Evolutionary conservation across 371 early-diverging fungal genomes (phyloP).

Genomic region (Mucor racemosus): DNA sequence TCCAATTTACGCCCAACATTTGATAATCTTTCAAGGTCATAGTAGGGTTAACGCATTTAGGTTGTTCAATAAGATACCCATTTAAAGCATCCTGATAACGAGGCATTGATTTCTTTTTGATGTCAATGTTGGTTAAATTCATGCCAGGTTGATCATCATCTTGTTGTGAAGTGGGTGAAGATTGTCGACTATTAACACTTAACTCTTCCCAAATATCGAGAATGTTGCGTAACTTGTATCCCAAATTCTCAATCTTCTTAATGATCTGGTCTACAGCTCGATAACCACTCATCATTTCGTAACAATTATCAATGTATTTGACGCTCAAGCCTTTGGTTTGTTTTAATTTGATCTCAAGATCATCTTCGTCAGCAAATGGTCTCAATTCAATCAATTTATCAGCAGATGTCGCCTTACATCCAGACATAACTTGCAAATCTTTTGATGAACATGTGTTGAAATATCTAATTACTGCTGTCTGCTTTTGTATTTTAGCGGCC

Average conservation of each 20-base stretch:
- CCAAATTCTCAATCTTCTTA: slow-evolving; percentile 61
- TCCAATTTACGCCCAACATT: slow-evolving; percentile 93
- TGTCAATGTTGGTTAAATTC: slow-evolving; percentile 28
- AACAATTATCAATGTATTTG: slow-evolving; percentile 63
- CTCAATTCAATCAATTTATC: slow-evolving; percentile 58
- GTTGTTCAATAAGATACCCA: slow-evolving; percentile 58
- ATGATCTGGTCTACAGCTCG: slow-evolving; percentile 77
- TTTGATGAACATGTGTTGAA: slow-evolving; percentile 66
- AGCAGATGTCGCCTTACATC: slow-evolving; percentile 68
- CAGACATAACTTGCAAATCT: slow-evolving; percentile 69
- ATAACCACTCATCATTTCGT: slow-evolving; percentile 72
- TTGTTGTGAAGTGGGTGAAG: not conserved
- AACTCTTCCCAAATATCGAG: slow-evolving; percentile 58
- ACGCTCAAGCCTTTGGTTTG: slow-evolving; percentile 61
- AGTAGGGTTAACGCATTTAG: slow-evolving; percentile 54
- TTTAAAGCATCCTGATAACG: slow-evolving; percentile 46
- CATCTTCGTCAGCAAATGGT: slow-evolving; percentile 66
- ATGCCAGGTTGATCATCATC: slow-evolving; percentile 38
- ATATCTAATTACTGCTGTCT: slow-evolving; percentile 36
- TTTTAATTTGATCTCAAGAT: slow-evolving; percentile 58
- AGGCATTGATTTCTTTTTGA: slow-evolving; percentile 13
- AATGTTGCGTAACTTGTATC: slow-evolving; percentile 52
- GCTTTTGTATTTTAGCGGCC: not conserved
- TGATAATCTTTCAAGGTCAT: slow-evolving; percentile 89
- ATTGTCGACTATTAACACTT: slow-evolving; percentile 16